Evolutionary conservation across 768 basidiomycete genomes (phyloP).

Genomic region (Phallus indusiatus): DNA sequence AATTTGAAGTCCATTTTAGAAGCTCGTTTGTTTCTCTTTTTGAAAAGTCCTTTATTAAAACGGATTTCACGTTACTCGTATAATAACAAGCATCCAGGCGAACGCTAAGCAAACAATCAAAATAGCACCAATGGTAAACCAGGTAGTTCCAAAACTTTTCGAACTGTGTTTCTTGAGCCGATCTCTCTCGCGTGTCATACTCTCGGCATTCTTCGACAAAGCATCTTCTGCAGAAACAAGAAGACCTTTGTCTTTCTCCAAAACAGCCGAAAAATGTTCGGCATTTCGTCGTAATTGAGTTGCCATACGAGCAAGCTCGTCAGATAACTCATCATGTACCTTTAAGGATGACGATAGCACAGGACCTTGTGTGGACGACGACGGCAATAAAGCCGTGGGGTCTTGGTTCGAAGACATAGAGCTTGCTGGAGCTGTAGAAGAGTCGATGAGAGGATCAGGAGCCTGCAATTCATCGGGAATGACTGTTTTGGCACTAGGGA

Average conservation of each 20-base stretch:
- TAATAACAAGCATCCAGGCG: slow-evolving; percentile 56
- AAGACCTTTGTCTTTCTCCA: slow-evolving; percentile 68
- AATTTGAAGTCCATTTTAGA: neutral
- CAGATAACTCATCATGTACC: slow-evolving; percentile 61
- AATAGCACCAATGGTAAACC: slow-evolving; percentile 55
- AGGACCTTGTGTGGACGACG: slow-evolving; percentile 29
- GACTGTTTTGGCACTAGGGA: slow-evolving; percentile 21
- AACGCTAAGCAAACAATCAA: slow-evolving; percentile 61
- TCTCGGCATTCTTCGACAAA: slow-evolving; percentile 61
- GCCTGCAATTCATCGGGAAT: neutral
- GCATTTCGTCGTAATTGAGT: slow-evolving; percentile 80
- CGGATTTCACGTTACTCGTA: slow-evolving; percentile 42
- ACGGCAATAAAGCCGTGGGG: slow-evolving; percentile 44
- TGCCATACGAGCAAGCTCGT: slow-evolving; percentile 78
- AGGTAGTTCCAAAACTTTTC: slow-evolving; percentile 64
- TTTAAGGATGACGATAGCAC: slow-evolving; percentile 15
- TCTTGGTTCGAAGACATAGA: slow-evolving; percentile 17
- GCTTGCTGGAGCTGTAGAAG: slow-evolving; percentile 21
- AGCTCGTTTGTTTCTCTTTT: neutral
- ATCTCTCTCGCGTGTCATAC: slow-evolving; percentile 56
- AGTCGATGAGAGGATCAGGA: neutral
- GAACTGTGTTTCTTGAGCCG: slow-evolving; percentile 52
- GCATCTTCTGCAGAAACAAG: slow-evolving; percentile 60
- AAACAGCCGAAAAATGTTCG: slow-evolving; percentile 59
- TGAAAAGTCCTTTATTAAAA: neutral